Evolutionary conservation across 106 monocot genomes (phyloP).

Genomic region (Alisma plantagoaquatica): DNA sequence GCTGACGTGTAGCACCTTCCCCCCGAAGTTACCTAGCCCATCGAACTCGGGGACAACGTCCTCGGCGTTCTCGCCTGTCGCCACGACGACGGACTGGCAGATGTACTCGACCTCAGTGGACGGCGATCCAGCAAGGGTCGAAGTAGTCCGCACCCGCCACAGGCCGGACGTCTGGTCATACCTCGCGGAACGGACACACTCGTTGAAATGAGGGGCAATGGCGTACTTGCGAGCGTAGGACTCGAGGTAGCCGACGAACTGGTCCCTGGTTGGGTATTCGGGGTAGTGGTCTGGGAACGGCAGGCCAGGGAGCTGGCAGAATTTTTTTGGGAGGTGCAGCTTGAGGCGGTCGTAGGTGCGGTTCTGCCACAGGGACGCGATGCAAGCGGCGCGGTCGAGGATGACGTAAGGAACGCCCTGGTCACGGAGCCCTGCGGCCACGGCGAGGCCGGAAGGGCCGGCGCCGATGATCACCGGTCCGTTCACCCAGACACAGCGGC

Average conservation of each 20-base stretch:
- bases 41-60: conserved; percentile 21
- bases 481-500: conserved; percentile 14
- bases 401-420: neutral
- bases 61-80: conserved; percentile 40
- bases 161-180: neutral
- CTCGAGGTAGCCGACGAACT: neutral
- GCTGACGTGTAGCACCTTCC: conserved; percentile 12
- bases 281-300: neutral
- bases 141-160: conserved; percentile 3
- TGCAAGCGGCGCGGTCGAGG: neutral
- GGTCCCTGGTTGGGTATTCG: conserved; percentile 19
- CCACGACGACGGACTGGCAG: conserved; percentile 29
- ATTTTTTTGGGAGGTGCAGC: neutral
- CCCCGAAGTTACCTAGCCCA: conserved; percentile 15
- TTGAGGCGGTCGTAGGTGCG: conserved; percentile 5
- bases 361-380: conserved; percentile 1
- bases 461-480: conserved; percentile 36
- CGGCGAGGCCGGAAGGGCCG: conserved; percentile 11
- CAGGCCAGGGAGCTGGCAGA: conserved; percentile 2
- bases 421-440: neutral
- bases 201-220: neutral
- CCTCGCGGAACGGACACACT: neutral
- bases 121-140: no score
- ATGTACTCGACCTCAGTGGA: conserved; percentile 22
- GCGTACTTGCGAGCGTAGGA: neutral